Evolutionary conservation across 768 basidiomycete genomes (phyloP), one percentile per base, ranked within the genome.

Genomic region (Leccinum variicolor): DNA sequence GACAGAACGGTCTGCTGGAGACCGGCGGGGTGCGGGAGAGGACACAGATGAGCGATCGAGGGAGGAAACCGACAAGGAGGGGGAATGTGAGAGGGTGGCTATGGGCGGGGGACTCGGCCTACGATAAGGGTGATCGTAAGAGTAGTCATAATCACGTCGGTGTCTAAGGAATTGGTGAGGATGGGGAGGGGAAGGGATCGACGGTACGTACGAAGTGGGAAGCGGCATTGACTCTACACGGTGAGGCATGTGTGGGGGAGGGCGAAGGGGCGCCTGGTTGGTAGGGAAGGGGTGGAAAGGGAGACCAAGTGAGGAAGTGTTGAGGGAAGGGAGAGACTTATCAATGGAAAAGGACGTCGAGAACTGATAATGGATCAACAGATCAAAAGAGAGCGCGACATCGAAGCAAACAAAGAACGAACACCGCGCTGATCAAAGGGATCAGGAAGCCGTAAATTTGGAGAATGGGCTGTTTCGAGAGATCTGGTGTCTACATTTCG

Each of bases 41-140:
- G 79, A 79, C 47, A 82, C 79, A 33, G 82, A 79, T 47, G 82
- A 81, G 65, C 83, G 80, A 74, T 85, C 84, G 34, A 81, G 74
- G 0, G 84, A 84, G 46, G 83, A 82, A 34, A 81, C 77, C 10
- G 83, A 85, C 34, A 82, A 74, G 6, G 84, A 81, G 41, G 86
- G 84, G 0, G 86, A 87, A 66, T 83, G 81, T 25, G 83, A 73
- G 59, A 77, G 75, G 46, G 78, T 77, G 10, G 79, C 79, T 59
- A 79, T 80, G 58, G 77, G 81, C 2, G 76, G 81, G 33, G 77
- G 83, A 54, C 74, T 82, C 56, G 76, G 79, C 21, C 70, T 66
- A 53, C 72, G 74, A 64, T 74, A 68, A 56, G 71, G 58, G 62
- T 67, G 69, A 62, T 78, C 78, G 68, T 79, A 77, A 50, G 73